Base-by-base conservation (phyloP, 768 basidiomycete genomes). In the Melanogaster broomeanus region DNA sequence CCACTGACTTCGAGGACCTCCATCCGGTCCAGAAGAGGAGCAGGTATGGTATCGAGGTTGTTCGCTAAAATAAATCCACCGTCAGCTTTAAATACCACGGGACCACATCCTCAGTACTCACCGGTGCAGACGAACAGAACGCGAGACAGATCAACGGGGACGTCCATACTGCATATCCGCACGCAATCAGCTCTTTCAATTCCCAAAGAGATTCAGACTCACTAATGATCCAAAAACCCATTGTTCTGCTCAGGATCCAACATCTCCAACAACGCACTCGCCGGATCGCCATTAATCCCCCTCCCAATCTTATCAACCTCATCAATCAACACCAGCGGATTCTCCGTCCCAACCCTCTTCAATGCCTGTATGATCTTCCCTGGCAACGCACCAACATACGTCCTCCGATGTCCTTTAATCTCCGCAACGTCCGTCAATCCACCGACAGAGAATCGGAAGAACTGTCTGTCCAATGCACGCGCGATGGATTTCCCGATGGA, bases 381-480 rank as follows among this genome's bases (percentile, higher is more conserved):
- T 0, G 94, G 94, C 38, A 97, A 77, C 0, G 93, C 94, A 46
- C 90, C 92, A 46, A 95, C 92, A 65, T 97, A 98, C n/a, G 96
- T 99, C 66, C 97, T 76, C 61, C 97, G 75, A 65, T 99, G 97
- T 1, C 97, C 97, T 73, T 98, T 98, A 64, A 99, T 98, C 79
- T 98, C 97, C 49, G 97, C 97, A 1, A 98, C 94, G 67, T 99
- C 97, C 42, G 93, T 93, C 65, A 99, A 71, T 13, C 97, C 96
- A 56, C 97, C 96, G 4, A 98, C 96, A 9, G 90, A 93, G 73
- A 99, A 97, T 42, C 94, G 81, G 83, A 95, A 98, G 74, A 98
- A 98, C 67, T 93, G 87, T 52, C 96, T 74, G 24, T 88, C 85
- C 21, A 99, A 75, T 4, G 96, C 95, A 15, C 93, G 81, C 0